phyloP scores from a whole-genome alignment of 1,284 basidiomycete species.

The Xanthoconium separans region DNA sequence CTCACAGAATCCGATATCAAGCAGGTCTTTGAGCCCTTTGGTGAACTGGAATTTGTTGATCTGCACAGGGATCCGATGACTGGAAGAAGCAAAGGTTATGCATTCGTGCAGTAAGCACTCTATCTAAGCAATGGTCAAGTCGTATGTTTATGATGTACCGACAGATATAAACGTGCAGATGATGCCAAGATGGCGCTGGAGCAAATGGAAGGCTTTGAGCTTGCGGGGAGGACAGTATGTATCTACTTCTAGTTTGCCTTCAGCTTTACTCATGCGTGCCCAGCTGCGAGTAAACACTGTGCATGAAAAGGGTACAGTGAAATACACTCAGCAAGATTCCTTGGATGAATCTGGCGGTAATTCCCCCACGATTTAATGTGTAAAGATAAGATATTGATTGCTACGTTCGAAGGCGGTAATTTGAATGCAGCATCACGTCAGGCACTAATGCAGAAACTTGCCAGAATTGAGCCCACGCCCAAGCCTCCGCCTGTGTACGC shows the following conservation, averaged over 20 bases:
- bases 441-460: slow-evolving; percentile 99
- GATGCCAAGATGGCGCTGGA: slow-evolving; percentile 96
- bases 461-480: slow-evolving; percentile 76
- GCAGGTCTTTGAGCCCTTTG: slow-evolving; percentile 98
- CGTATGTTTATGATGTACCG: slow-evolving; percentile 3
- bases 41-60: slow-evolving; percentile 97
- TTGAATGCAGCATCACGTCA: slow-evolving; percentile 94
- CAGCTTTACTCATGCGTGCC: slow-evolving; percentile 7
- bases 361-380: background rate
- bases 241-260: background rate
- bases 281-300: slow-evolving; percentile 89
- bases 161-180: slow-evolving; percentile 82
- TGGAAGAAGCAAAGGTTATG: slow-evolving; percentile 96
- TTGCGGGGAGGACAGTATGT: slow-evolving; percentile 88
- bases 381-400: slow-evolving; percentile 11
- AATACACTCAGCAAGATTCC: slow-evolving; percentile 76
- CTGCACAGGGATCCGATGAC: slow-evolving; percentile 92
- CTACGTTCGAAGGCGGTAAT: slow-evolving; percentile 67
- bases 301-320: slow-evolving; percentile 80
- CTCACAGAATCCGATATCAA: slow-evolving; percentile 95
- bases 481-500: slow-evolving; percentile 61
- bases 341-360: slow-evolving; percentile 80
- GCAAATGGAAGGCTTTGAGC: slow-evolving; percentile 97
- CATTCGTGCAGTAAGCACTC: slow-evolving; percentile 85
- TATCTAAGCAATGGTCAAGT: background rate